Base-by-base conservation (phyloP, 108 stramenopile genomes). In the Cyclotella cryptica region DNA sequence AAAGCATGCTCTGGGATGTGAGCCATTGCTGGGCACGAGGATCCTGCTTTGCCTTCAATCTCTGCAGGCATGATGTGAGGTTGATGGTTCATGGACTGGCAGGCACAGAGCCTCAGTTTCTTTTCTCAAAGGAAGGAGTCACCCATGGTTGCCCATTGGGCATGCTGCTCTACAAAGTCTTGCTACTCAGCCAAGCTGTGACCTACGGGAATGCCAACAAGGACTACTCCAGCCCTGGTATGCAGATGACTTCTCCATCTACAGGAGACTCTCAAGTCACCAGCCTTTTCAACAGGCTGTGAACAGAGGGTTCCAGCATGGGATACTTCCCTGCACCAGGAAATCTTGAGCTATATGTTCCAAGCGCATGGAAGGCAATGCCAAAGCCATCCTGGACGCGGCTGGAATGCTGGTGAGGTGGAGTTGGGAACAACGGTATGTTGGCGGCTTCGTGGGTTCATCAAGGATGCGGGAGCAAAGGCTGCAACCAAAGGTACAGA, bases 401-500 rank as follows among this genome's bases (percentile, higher is more conserved):
- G 22, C 28, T 19, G 59, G 44, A 12, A 24, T 72, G 12, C 57
- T 47, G 28, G 21, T 72, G 27, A 45, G 22, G n/a, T n/a, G n/a
- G n/a, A n/a, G n/a, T n/a, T n/a, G n/a, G n/a, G n/a, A n/a, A n/a
- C n/a, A n/a, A n/a, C n/a, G n/a, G n/a, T n/a, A n/a, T n/a, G n/a
- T n/a, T n/a, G n/a, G n/a, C n/a, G n/a, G n/a, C n/a, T n/a, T n/a
- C n/a, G n/a, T n/a, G n/a, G n/a, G n/a, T n/a, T n/a, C n/a, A n/a
- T n/a, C n/a, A n/a, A n/a, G n/a, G 30, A 14, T 39, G 3, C 29
- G 47, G 55, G 72, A 45, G 41, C 49, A 35, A 42, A 73, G 79
- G 72, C 21, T 80, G 41, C 35, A 39, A 4, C 39, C 12, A 15
- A 41, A 47, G 64, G 58, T 69, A 67, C 41, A n/a, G n/a, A n/a